phyloP scores from a whole-genome alignment of 1,284 basidiomycete species.

The Phellinidium pouzarii region DNA sequence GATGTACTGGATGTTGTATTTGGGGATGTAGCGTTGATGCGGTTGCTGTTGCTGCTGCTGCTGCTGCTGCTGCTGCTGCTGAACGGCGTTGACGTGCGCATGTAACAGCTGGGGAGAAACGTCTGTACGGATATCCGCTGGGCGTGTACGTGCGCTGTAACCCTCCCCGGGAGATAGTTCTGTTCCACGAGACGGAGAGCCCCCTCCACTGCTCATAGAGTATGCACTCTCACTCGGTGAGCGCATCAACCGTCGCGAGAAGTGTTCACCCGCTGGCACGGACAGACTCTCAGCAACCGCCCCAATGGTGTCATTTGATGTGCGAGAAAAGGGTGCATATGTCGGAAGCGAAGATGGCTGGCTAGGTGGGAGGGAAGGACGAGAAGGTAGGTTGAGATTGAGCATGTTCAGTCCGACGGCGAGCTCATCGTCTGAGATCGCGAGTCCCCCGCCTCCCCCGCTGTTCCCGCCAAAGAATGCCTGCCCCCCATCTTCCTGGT shows the following conservation, averaged over 20 bases:
- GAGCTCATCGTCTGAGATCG: conserved; percentile 77
- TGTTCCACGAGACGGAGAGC: conserved; percentile 4
- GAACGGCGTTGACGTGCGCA: conserved; percentile 10
- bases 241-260: conserved; percentile 6
- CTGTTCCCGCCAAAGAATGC: conserved; percentile 28
- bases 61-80: conserved; percentile 33
- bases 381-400: conserved; percentile 42
- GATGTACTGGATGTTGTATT: conserved; percentile 58
- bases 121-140: neutral
- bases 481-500: conserved; percentile 35
- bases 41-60: no score
- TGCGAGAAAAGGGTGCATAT: conserved; percentile 59
- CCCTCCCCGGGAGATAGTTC: conserved; percentile 11
- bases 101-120: neutral
- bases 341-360: conserved; percentile 64
- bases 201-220: conserved; percentile 9
- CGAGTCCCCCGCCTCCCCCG: conserved; percentile 43
- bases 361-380: conserved; percentile 35
- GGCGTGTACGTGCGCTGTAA: neutral
- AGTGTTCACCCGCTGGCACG: conserved; percentile 9
- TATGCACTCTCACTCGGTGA: conserved; percentile 16
- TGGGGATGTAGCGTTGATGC: conserved; percentile 43
- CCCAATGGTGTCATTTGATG: conserved; percentile 45
- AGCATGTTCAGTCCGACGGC: conserved; percentile 63
- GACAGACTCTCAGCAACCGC: conserved; percentile 39